Evolutionary conservation across 108 stramenopile genomes (phyloP).

Genomic region (Bacterosira constricta): DNA sequence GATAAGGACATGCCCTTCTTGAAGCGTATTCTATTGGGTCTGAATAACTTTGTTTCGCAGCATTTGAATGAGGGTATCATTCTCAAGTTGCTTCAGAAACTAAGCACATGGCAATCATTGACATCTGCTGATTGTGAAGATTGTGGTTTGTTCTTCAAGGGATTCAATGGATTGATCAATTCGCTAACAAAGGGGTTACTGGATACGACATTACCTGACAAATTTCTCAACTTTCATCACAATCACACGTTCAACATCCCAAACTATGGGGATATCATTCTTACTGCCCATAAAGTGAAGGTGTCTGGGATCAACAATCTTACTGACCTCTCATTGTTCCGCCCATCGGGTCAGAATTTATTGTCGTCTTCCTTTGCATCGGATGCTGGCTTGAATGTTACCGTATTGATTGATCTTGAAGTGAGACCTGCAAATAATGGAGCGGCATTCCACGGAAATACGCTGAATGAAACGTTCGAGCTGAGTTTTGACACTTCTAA

Average conservation of each 20-base stretch:
- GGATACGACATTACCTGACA: slow-evolving; percentile 31
- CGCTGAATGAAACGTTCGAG: slow-evolving; percentile 57
- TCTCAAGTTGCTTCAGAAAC: slow-evolving; percentile 20
- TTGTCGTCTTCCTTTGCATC: slow-evolving; percentile 29
- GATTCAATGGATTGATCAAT: slow-evolving; percentile 65
- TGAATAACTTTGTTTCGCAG: slow-evolving; percentile 34
- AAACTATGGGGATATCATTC: slow-evolving; percentile 23
- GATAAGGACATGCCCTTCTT: slow-evolving; percentile 49
- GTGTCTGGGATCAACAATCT: slow-evolving; percentile 64
- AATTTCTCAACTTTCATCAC: slow-evolving; percentile 28
- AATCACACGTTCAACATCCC: slow-evolving; percentile 54
- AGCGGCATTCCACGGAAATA: slow-evolving; percentile 32
- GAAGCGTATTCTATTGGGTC: slow-evolving; percentile 10
- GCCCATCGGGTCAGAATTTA: slow-evolving; percentile 33
- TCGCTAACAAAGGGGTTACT: slow-evolving; percentile 36
- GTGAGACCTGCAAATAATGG: slow-evolving; percentile 30
- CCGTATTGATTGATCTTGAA: slow-evolving; percentile 45
- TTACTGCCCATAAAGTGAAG: slow-evolving; percentile 36
- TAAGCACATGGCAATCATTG: slow-evolving; percentile 19
- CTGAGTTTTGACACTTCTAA: slow-evolving; percentile 49
- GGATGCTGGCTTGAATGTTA: slow-evolving; percentile 38
- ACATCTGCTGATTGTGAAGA: slow-evolving; percentile 12
- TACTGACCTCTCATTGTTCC: slow-evolving; percentile 46
- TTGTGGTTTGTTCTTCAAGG: slow-evolving; percentile 69
- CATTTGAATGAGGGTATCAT: slow-evolving; percentile 52